These are phyloP conservation scores for Solanum arcanum DNA, from an alignment of 257 asterid genomes.

Conservation along the genomic window DNA sequence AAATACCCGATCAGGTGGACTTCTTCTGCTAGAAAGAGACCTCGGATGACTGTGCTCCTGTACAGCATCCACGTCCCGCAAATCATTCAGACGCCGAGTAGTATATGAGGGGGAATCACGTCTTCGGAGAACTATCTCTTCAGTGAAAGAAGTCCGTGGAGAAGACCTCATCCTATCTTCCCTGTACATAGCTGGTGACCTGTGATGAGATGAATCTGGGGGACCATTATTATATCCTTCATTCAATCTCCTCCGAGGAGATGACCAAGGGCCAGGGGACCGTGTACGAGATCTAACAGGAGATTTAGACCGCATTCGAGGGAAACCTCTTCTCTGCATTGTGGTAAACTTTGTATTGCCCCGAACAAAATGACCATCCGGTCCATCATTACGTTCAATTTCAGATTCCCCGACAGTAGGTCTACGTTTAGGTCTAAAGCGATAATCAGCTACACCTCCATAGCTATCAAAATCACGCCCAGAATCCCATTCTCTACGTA, in stretches of 20 bases:
- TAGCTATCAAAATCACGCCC: slow-evolving; percentile 47
- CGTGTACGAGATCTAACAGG: slow-evolving; percentile 52
- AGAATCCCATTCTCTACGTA: slow-evolving; percentile 53
- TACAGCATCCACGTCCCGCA: slow-evolving; percentile 45
- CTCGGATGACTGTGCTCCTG: slow-evolving; percentile 48
- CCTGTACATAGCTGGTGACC: slow-evolving; percentile 47
- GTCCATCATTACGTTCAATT: slow-evolving; percentile 37
- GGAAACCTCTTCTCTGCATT: slow-evolving; percentile 49
- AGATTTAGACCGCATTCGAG: slow-evolving; percentile 53
- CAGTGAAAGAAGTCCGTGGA: slow-evolving; percentile 52
- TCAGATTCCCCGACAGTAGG: slow-evolving; percentile 35
- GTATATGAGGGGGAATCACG: slow-evolving; percentile 56
- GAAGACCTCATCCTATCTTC: slow-evolving; percentile 72
- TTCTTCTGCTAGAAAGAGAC: slow-evolving; percentile 39
- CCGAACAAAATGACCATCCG: slow-evolving; percentile 33
- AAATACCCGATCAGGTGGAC: slow-evolving; percentile 35
- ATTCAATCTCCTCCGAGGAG: slow-evolving; percentile 65
- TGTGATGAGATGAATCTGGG: slow-evolving; percentile 35
- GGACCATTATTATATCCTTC: slow-evolving; percentile 26
- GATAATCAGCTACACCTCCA: slow-evolving; percentile 35
- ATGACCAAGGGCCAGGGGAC: slow-evolving; percentile 68
- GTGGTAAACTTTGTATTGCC: slow-evolving; percentile 45
- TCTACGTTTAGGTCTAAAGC: slow-evolving; percentile 45
- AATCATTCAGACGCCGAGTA: slow-evolving; percentile 34
- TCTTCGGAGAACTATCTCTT: slow-evolving; percentile 56